Percentiles rank a stretch among this genome's conserved stretches.
Evolutionary conservation across 805 yeast species (phyloP).

Genomic region (Cyberlindnera mycetangii): DNA sequence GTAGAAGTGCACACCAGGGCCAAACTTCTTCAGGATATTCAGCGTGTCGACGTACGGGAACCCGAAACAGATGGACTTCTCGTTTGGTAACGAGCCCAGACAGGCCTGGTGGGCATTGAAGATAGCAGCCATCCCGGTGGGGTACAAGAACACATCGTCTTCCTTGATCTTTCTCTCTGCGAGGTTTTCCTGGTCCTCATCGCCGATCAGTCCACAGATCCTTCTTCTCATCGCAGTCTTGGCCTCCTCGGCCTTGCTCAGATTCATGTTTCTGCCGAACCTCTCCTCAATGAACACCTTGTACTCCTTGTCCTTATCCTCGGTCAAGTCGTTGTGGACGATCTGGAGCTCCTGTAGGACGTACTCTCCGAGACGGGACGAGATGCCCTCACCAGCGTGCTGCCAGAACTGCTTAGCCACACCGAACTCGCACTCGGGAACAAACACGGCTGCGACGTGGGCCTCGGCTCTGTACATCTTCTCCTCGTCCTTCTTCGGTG

Average conservation of each 20-base stretch:
- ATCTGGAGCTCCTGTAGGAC: conserved; percentile 57
- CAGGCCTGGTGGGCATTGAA: conserved; percentile 72
- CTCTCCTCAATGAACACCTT: conserved; percentile 78
- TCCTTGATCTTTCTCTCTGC: conserved; percentile 32
- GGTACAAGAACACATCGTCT: conserved; percentile 77
- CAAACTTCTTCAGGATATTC: conserved; percentile 82
- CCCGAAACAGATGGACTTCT: conserved; percentile 88
- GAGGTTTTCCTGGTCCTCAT: conserved; percentile 27
- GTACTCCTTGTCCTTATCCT: conserved; percentile 47
- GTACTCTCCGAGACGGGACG: conserved; percentile 87
- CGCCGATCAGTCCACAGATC: conserved; percentile 63
- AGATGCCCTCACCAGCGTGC: conserved; percentile 95
- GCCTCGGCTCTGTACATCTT: conserved; percentile 59
- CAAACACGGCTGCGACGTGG: conserved; percentile 66
- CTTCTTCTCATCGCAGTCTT: conserved; percentile 70
- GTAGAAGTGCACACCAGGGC: conserved; percentile 83
- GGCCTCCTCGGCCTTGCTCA: conserved; percentile 72
- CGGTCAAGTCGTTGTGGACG: conserved; percentile 30
- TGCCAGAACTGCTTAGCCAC: conserved; percentile 93
- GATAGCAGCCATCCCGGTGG: conserved; percentile 92
- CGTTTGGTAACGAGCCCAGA: conserved; percentile 29
- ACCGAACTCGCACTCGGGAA: conserved; percentile 60
- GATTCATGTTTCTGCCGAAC: conserved; percentile 84
- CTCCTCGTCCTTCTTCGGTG: conserved; percentile 60
- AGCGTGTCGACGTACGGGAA: conserved; percentile 94